Evolutionary conservation across 108 stramenopile genomes (phyloP).

Genomic region (Nitzschia sp.): DNA sequence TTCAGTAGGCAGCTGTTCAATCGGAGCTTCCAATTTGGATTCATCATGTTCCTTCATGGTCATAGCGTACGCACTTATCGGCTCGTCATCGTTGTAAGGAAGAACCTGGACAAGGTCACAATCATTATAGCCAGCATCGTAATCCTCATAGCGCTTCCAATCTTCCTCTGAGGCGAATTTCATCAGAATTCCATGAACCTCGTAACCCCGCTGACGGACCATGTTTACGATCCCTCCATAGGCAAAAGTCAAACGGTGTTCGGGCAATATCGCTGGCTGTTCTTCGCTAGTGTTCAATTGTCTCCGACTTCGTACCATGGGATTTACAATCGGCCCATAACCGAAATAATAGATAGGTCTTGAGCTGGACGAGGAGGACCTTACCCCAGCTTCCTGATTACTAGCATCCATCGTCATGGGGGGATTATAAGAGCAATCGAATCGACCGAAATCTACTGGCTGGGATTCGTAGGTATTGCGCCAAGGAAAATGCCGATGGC

Average conservation of each 20-base stretch:
- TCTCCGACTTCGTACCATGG: slow-evolving; percentile 23
- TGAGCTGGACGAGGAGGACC: too few relatives aligned
- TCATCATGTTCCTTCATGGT: slow-evolving; percentile 15
- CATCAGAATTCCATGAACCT: slow-evolving; percentile 37
- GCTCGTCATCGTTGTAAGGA: slow-evolving; percentile 11
- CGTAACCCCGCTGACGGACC: slow-evolving; percentile 22
- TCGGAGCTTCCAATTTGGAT: slow-evolving; percentile 3
- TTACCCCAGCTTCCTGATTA: too few relatives aligned
- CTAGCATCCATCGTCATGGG: too few relatives aligned
- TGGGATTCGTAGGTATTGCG: too few relatives aligned
- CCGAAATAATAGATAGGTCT: slow-evolving; percentile 37
- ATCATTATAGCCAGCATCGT: slow-evolving; percentile 17
- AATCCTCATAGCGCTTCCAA: slow-evolving; percentile 18
- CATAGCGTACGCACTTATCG: slow-evolving; percentile 13
- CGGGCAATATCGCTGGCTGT: slow-evolving; percentile 24
- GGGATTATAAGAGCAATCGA: too few relatives aligned
- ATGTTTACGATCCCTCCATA: slow-evolving; percentile 31
- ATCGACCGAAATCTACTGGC: too few relatives aligned
- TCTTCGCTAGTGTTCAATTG: neutral
- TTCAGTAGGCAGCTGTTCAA: slow-evolving; percentile 31
- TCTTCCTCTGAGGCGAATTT: slow-evolving; percentile 17
- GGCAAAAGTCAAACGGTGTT: slow-evolving; percentile 29
- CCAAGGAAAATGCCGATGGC: too few relatives aligned
- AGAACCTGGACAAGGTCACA: slow-evolving; percentile 1
- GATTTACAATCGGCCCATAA: slow-evolving; percentile 40